Base-by-base conservation (phyloP, 371 early-diverging fungal genomes). In the Mycotypha africana region DNA sequence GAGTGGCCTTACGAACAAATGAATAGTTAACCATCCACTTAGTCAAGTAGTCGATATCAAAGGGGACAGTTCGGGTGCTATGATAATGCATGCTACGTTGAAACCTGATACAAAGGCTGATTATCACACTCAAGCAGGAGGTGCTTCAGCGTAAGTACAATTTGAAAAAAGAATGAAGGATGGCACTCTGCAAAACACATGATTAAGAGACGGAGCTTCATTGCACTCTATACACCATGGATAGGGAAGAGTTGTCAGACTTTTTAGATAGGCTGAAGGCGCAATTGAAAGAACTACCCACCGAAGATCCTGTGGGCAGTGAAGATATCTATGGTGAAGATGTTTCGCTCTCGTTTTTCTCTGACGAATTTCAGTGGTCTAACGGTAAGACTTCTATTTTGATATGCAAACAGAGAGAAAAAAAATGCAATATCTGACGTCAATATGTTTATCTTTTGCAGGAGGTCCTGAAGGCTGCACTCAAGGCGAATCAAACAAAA, bases 251-350 rank as follows among this genome's bases (percentile, higher is more conserved):
- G 14, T 10, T 56, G 11, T 24, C 45, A 10, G 19, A 23, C n/a
- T 10, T 56, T 31, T 19, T 52, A 10, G 30, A 45, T 8, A 20
- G 17, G 9, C 43, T 74, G 11, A 57, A 53, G 37, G 23, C 47
- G 23, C 40, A 60, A 20, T 51, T 74, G 15, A 24, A 51, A 34
- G 21, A 17, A 1, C 38, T 76, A 22, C 76, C 76, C 9, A 51
- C 52, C 8, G 76, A 75, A 45, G 40, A 67, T 0, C 76, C 76
- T 17, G 41, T 49, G 2, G 72, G 76, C 5, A 65, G 70, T 15
- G 57, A 72, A 34, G 76, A 76, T 44, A 76, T 76, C 35, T 76
- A 76, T 47, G 76, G 73, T 2, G 37, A 56, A 38, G 67, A 71
- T 55, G 60, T 59, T 3, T 63, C 67, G 4, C 52, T 76, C 23